A percentile compares a stretch with the other conserved stretches of the same genome.
These are phyloP conservation scores for Solanum lignicaule DNA, from an alignment of 257 asterid species.

Conservation along the genomic window DNA sequence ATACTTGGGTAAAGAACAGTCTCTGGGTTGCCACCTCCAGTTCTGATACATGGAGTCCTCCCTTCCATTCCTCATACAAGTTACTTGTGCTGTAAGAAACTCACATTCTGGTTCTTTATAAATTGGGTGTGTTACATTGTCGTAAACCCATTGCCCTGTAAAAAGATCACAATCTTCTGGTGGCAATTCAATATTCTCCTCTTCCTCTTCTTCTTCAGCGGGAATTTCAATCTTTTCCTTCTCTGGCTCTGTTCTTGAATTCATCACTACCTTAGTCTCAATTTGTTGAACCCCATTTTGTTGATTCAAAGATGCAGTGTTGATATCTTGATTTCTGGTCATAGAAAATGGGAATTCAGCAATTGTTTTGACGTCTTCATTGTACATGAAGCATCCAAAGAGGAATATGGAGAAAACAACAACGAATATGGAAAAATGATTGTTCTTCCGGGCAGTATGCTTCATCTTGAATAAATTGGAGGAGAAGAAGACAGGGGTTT, in stretches of 20 bases:
- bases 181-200: slow-evolving; percentile 38
- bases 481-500: slow-evolving; percentile 20
- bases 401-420: slow-evolving; percentile 54
- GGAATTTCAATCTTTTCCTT: slow-evolving; percentile 25
- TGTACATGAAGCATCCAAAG: slow-evolving; percentile 80
- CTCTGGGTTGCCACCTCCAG: slow-evolving; percentile 89
- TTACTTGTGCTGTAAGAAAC: slow-evolving; percentile 70
- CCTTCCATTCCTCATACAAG: slow-evolving; percentile 73
- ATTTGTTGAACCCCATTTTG: slow-evolving; percentile 3
- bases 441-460: slow-evolving; percentile 40
- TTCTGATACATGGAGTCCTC: slow-evolving; percentile 56
- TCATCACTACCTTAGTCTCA: slow-evolving; percentile 9
- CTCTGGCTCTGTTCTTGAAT: slow-evolving; percentile 30
- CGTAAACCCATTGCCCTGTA: slow-evolving; percentile 63
- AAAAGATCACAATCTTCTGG: slow-evolving; percentile 63
- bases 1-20: slow-evolving; percentile 75
- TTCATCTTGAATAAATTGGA: slow-evolving; percentile 39
- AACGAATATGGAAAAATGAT: slow-evolving; percentile 35
- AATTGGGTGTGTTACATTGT: slow-evolving; percentile 45
- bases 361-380: slow-evolving; percentile 59
- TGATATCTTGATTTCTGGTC: slow-evolving; percentile 26
- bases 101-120: slow-evolving; percentile 64
- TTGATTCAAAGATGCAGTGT: not conserved
- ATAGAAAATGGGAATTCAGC: slow-evolving; percentile 64
- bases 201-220: slow-evolving; percentile 17